Percentiles rank a stretch among this genome's conserved stretches.
These are phyloP conservation scores for Kodamaea arcana DNA, from an alignment of 1,139 yeast species.

Conservation along the genomic window DNA sequence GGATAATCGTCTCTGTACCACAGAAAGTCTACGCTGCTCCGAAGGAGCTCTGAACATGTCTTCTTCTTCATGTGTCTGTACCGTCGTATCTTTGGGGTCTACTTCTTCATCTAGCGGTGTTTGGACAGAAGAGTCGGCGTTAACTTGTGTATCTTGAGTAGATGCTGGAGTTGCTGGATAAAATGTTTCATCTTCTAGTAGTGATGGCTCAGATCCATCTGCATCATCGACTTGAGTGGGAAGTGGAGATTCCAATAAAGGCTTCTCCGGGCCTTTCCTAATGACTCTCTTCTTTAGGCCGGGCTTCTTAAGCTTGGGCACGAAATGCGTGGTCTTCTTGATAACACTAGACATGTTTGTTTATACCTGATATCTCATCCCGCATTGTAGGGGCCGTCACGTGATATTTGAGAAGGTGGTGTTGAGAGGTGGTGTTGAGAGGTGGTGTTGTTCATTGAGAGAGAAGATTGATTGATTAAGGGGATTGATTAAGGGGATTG, in stretches of 20 bases:
- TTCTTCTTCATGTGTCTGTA: slow-evolving; percentile 16
- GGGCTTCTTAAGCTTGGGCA: slow-evolving; percentile 36
- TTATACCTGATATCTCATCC: slow-evolving; percentile 1
- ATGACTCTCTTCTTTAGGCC: slow-evolving; percentile 21
- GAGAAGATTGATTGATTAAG: no score
- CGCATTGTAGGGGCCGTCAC: no score
- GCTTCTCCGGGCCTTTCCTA: slow-evolving; percentile 16
- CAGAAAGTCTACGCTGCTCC: slow-evolving; percentile 21
- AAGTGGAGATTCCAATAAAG: slow-evolving; percentile 18
- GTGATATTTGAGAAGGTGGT: no score
- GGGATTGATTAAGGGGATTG: no score
- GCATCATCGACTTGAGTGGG: slow-evolving; percentile 17
- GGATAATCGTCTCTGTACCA: slow-evolving; percentile 33
- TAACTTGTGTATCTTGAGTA: slow-evolving; percentile 4
- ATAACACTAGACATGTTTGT: slow-evolving; percentile 46
- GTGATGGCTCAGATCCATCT: not conserved
- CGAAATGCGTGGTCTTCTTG: slow-evolving; percentile 39
- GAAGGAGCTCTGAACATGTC: slow-evolving; percentile 31
- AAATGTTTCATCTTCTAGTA: slow-evolving; percentile 3
- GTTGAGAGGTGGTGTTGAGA: no score
- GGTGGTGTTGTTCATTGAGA: no score
- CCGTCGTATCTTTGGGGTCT: slow-evolving; percentile 28
- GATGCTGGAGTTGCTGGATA: slow-evolving; percentile 11
- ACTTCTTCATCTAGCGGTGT: slow-evolving; percentile 19
- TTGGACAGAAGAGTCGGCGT: not conserved